These are phyloP conservation scores for Xylariaceae sp. DNA, from an alignment of 2,329 filamentous ascomycete species.

Conservation along the genomic window DNA sequence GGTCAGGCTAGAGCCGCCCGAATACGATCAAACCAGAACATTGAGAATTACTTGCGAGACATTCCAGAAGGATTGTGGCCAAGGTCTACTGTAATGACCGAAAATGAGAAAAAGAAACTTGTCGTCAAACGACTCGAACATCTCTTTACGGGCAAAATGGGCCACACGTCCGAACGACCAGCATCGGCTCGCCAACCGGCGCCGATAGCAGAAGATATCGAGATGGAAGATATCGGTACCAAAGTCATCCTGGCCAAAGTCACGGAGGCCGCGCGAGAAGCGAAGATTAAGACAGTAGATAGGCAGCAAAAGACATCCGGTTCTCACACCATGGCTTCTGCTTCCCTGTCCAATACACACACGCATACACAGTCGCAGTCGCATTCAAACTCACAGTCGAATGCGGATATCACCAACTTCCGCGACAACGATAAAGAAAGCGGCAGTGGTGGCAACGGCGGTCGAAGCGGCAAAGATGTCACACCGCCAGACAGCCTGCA, in stretches of 20 bases:
- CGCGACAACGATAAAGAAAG: conserved; percentile 33
- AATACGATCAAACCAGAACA: conserved; percentile 51
- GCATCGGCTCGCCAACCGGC: conserved; percentile 26
- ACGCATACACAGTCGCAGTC: conserved; percentile 38
- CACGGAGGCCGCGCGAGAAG: conserved; percentile 42
- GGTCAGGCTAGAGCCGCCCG: conserved; percentile 31
- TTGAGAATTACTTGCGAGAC: conserved; percentile 65
- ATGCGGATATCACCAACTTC: conserved; percentile 43
- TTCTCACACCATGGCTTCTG: conserved; percentile 41
- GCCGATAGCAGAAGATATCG: conserved; percentile 29
- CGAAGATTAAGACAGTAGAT: conserved; percentile 40
- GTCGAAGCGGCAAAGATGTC: conserved; percentile 22
- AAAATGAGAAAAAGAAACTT: conserved; percentile 68
- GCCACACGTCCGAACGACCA: conserved; percentile 35
- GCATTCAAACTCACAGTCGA: conserved; percentile 37
- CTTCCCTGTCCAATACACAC: conserved; percentile 32
- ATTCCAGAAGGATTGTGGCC: conserved; percentile 67
- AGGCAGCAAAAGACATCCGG: conserved; percentile 35
- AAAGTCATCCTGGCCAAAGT: conserved; percentile 1
- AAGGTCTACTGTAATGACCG: conserved; percentile 56
- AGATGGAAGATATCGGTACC: conserved; percentile 22
- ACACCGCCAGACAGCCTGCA: conserved; percentile 34
- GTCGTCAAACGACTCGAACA: conserved; percentile 74
- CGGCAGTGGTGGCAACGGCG: conserved; percentile 13
- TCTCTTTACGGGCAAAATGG: conserved; percentile 69